A percentile compares a stretch with the other conserved stretches of the same genome.
Evolutionary conservation across 257 asterid species (phyloP).

Genomic region (Primulina tabacum): DNA sequence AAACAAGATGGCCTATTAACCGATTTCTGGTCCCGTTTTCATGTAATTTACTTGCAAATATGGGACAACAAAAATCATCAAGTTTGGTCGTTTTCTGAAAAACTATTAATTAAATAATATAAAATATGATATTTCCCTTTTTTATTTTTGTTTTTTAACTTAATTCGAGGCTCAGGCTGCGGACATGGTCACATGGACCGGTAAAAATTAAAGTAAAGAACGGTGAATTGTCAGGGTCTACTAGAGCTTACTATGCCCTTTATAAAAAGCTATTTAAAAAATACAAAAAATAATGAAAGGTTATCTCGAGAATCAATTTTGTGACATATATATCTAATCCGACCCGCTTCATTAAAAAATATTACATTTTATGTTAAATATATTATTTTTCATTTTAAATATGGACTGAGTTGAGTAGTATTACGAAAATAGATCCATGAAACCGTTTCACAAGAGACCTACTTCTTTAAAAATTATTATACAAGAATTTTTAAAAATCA

Average conservation of each 20-base stretch:
- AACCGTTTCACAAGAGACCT: too few species aligned
- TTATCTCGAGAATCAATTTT: too few species aligned
- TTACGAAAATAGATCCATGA: too few species aligned
- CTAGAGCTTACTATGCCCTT: neutral
- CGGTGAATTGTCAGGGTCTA: neutral
- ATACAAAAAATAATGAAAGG: too few species aligned
- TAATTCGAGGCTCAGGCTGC: slow-evolving; percentile 2
- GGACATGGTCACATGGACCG: neutral
- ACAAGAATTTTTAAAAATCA: too few species aligned
- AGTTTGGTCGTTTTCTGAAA: neutral
- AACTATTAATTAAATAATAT: neutral
- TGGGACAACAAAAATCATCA: slow-evolving; percentile 16
- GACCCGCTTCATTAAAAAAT: too few species aligned
- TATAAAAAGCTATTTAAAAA: neutral
- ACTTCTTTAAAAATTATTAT: too few species aligned
- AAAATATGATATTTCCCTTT: neutral
- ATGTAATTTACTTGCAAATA: slow-evolving; percentile 24
- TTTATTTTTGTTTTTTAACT: neutral
- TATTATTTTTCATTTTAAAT: too few species aligned
- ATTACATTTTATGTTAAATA: too few species aligned
- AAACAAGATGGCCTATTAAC: slow-evolving; percentile 33
- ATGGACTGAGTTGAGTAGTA: too few species aligned
- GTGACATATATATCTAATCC: too few species aligned
- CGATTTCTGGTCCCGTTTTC: slow-evolving; percentile 37
- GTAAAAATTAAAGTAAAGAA: neutral